Conservation (phyloP, 1,139 yeast genomes). For the Pichia sp. region DNA sequence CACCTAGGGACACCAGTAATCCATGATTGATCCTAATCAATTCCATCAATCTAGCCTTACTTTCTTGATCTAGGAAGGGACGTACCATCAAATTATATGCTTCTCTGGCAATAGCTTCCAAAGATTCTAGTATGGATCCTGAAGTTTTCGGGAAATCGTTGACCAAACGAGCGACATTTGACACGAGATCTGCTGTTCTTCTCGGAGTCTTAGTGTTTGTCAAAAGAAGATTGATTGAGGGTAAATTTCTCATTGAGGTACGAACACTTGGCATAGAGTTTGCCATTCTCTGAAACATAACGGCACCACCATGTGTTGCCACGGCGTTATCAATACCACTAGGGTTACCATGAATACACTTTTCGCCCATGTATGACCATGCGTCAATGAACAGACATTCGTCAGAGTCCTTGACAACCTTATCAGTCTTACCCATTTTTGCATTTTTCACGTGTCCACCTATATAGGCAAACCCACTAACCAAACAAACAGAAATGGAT, state of each 20-base stretch:
- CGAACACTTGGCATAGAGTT: slow-evolving; percentile 53
- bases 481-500: slow-evolving; percentile 76
- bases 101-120: slow-evolving; percentile 59
- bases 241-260: slow-evolving; percentile 64
- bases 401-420: slow-evolving; percentile 29
- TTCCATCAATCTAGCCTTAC: slow-evolving; percentile 45
- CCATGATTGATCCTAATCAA: slow-evolving; percentile 87
- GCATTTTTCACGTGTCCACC: slow-evolving; percentile 46
- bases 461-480: slow-evolving; percentile 63
- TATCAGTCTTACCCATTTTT: slow-evolving; percentile 17
- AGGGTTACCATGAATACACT: slow-evolving; percentile 94
- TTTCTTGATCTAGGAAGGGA: slow-evolving; percentile 41
- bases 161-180: slow-evolving; percentile 57
- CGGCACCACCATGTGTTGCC: slow-evolving; percentile 95
- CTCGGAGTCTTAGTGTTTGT: slow-evolving; percentile 86
- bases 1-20: slow-evolving; percentile 76
- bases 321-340: slow-evolving; percentile 97
- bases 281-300: slow-evolving; percentile 66
- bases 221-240: slow-evolving; percentile 64
- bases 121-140: slow-evolving; percentile 57
- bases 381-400: slow-evolving; percentile 61
- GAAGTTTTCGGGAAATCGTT: slow-evolving; percentile 48
- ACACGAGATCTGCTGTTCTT: slow-evolving; percentile 78
- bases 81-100: slow-evolving; percentile 57
- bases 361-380: slow-evolving; percentile 93